Percentiles rank a stretch among this genome's conserved stretches.
Evolutionary conservation across 2,329 filamentous ascomycete genomes (phyloP).

Genomic region (Colletotrichum truncatum): DNA sequence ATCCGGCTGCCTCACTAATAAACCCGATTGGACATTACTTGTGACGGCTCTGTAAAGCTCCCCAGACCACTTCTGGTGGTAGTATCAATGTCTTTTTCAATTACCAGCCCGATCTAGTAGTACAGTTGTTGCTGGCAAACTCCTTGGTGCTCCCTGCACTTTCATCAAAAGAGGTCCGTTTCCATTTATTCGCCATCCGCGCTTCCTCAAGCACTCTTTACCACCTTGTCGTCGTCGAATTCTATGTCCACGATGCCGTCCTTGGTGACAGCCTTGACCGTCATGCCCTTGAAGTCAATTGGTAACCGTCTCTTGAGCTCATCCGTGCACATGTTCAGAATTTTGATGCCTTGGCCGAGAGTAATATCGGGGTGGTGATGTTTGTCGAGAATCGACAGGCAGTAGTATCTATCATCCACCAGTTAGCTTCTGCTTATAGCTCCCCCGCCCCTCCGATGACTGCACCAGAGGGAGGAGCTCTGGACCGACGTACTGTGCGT

Average conservation of each 20-base stretch:
- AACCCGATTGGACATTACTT: not conserved
- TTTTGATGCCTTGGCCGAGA: constrained; percentile 88
- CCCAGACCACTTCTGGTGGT: constrained; percentile 4
- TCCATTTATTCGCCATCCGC: constrained; percentile 24
- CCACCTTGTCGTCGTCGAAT: constrained; percentile 83
- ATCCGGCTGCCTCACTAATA: not conserved
- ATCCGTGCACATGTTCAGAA: constrained; percentile 93
- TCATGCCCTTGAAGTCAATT: constrained; percentile 98
- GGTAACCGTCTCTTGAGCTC: constrained; percentile 97
- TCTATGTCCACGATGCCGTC: constrained; percentile 88
- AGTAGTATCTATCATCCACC: constrained; percentile 81
- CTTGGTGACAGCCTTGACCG: constrained; percentile 94
- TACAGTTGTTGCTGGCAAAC: constrained; percentile 31
- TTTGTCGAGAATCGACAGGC: constrained; percentile 96
- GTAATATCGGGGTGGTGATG: constrained; percentile 96
- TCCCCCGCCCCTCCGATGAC: not conserved
- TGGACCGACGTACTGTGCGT: constrained; percentile 79
- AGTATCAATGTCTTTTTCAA: constrained; percentile 29
- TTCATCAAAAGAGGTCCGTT: not conserved
- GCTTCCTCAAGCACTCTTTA: constrained; percentile 63
- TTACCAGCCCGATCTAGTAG: constrained; percentile 32
- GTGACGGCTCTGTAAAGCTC: not conserved
- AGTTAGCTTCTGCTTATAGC: constrained; percentile 37
- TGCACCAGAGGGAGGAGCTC: constrained; percentile 26
- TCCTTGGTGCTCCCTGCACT: constrained; percentile 10